A percentile compares a stretch with the other conserved stretches of the same genome.
These are phyloP conservation scores for Bipolaris gigantea DNA, from an alignment of 2,329 filamentous ascomycete species.

Conservation along the genomic window DNA sequence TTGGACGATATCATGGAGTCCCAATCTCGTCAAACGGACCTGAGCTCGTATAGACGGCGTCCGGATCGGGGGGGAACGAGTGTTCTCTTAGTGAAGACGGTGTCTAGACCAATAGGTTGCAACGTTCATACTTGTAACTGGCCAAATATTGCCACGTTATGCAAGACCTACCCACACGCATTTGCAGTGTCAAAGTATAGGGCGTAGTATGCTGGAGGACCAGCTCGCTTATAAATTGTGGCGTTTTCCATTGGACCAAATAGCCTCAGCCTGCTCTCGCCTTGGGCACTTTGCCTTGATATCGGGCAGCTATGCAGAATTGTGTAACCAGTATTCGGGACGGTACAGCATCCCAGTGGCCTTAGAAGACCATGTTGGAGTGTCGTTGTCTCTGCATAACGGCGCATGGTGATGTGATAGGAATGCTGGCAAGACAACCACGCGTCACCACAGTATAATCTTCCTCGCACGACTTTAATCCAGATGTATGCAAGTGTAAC, in stretches of 20 bases:
- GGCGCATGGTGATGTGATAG: background rate
- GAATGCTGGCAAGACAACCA: background rate
- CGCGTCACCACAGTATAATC: background rate
- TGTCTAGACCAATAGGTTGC: background rate
- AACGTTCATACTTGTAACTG: background rate
- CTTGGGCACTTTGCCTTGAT: conserved; percentile 17
- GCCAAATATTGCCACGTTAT: background rate
- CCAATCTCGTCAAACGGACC: background rate
- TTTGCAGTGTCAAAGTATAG: background rate
- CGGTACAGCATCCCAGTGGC: background rate
- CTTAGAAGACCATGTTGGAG: background rate
- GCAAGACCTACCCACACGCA: background rate
- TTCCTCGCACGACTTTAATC: background rate
- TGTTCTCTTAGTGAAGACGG: background rate
- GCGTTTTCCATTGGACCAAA: conserved; percentile 28
- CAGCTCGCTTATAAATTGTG: conserved; percentile 12
- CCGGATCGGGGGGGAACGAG: conserved; percentile 1
- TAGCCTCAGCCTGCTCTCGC: conserved; percentile 20
- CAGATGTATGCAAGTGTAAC: background rate
- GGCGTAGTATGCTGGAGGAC: conserved; percentile 20
- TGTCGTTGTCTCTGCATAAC: background rate
- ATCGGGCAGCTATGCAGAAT: conserved; percentile 21
- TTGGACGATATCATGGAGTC: background rate
- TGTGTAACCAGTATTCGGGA: background rate
- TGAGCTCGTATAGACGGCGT: background rate